phyloP scores from a whole-genome alignment of 495 filamentous ascomycete species.

The Lepidopterella palustris region DNA sequence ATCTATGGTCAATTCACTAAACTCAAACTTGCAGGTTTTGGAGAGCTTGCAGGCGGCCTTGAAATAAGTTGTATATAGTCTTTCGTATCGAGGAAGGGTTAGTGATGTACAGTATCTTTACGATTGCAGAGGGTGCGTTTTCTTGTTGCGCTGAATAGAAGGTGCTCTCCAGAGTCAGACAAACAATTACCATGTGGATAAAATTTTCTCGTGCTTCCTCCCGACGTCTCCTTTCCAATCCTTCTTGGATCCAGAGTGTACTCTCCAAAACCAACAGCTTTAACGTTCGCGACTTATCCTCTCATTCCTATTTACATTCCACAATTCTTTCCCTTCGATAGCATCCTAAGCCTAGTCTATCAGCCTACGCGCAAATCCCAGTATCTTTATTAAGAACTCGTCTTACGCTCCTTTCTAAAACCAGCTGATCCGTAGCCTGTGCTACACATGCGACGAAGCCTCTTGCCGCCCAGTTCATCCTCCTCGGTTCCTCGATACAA shows the following conservation, averaged over 20 bases:
- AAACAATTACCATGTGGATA: constrained; percentile 6
- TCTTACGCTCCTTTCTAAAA: background rate
- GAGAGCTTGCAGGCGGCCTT: constrained; percentile 43
- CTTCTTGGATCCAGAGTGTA: constrained; percentile 4
- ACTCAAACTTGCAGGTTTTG: constrained; percentile 34
- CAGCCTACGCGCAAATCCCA: constrained; percentile 6
- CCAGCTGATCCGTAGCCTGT: background rate
- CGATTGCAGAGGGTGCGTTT: background rate
- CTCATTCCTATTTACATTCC: constrained; percentile 20
- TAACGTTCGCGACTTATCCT: constrained; percentile 9
- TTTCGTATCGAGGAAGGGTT: constrained; percentile 8
- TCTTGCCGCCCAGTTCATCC: constrained; percentile 1
- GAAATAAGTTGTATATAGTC: constrained; percentile 36
- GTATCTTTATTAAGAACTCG: background rate
- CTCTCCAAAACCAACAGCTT: constrained; percentile 15
- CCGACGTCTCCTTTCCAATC: background rate
- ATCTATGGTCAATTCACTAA: constrained; percentile 1
- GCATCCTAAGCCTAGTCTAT: background rate
- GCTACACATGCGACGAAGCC: constrained; percentile 16
- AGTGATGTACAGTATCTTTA: constrained; percentile 22
- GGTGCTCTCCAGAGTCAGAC: background rate
- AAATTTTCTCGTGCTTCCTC: background rate
- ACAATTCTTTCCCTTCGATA: background rate
- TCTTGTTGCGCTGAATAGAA: background rate
- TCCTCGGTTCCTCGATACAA: constrained; percentile 1